phyloP scores from a whole-genome alignment of 2,329 filamentous ascomycete genomes.

The Fusarium metavorans region DNA sequence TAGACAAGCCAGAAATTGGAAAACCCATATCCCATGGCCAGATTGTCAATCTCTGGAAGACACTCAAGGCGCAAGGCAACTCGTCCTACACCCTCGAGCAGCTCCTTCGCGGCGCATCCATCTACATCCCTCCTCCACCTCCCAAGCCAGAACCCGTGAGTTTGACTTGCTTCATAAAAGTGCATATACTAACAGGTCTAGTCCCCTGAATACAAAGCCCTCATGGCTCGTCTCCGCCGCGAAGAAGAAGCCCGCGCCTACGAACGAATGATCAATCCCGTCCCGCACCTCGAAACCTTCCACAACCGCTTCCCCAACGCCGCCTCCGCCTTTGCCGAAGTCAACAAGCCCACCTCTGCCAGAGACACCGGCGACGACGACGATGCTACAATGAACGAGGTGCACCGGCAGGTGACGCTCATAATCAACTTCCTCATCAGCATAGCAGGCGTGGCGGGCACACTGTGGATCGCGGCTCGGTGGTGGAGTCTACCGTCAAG shows the following conservation, averaged over 20 bases:
- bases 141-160: slow-evolving; percentile 82
- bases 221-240: slow-evolving; percentile 87
- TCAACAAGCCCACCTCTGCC: slow-evolving; percentile 60
- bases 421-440: slow-evolving; percentile 93
- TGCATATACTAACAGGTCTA: slow-evolving; percentile 50
- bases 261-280: slow-evolving; percentile 79
- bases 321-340: slow-evolving; percentile 68
- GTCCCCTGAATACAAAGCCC: slow-evolving; percentile 84
- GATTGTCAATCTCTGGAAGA: slow-evolving; percentile 71
- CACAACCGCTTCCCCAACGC: slow-evolving; percentile 67
- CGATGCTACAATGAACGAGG: slow-evolving; percentile 72
- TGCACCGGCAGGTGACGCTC: slow-evolving; percentile 84
- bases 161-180: slow-evolving; percentile 9
- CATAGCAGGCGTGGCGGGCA: slow-evolving; percentile 81
- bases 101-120: slow-evolving; percentile 76
- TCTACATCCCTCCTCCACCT: slow-evolving; percentile 84
- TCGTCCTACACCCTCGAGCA: slow-evolving; percentile 69
- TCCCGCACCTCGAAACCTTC: slow-evolving; percentile 67
- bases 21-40: slow-evolving; percentile 80
- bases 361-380: slow-evolving; percentile 70
- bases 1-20: slow-evolving; percentile 65
- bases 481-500: slow-evolving; percentile 81
- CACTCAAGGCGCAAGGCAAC: slow-evolving; percentile 55
- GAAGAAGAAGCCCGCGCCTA: slow-evolving; percentile 88
- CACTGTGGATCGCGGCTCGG: slow-evolving; percentile 81